Evolutionary conservation across 2,329 filamentous ascomycete species (phyloP), one percentile per base, ranked within the genome.

Genomic region (Aspergillus flavus): DNA sequence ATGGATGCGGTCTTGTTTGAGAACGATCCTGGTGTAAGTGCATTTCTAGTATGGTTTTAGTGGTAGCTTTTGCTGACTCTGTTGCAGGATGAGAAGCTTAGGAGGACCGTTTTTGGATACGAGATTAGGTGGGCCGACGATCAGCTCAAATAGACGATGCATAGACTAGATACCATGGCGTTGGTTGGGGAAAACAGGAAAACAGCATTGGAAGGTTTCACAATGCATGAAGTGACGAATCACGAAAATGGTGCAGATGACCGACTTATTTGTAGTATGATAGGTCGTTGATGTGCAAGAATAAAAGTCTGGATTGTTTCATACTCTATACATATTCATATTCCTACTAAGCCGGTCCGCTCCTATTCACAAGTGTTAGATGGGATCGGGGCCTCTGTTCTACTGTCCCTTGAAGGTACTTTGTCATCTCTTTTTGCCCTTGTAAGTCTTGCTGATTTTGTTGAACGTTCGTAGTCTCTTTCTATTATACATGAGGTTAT

Each of bases 1-100:
- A 88, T 96, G 87, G 92, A 94, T 41, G 89, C 89, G 74, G 91
- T 94, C 67, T 88, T 98, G 82, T 97, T 98, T 78, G 91, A 94
- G 72, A 86, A 93, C 69, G 94, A 97, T 75, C 90, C 89, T 19
- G 94, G 94, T 43, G 86, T 87, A 76, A 76, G 85, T 79, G 26
- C 43, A 9, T 39, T 32, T 11, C 19, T 4, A 2, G 32, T 19
- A 28, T 9, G 30, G 39, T 10, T 16, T 6, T 21, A 14, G 7
- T 34, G 30, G 11, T 39, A 46, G 36, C 10, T 21, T 11, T 48
- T 58, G 53, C 70, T 75, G 50, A 73, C 45, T 3, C 14, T 32
- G 3, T 6, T 53, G 2, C 66, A 87, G 84, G 93, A 96, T 78
- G 87, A 94, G 78, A 85, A 89, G 67, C 82, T 96, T 62, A 86